These are phyloP conservation scores for Lignosus rhinocerotis DNA, from an alignment of 1,284 basidiomycete species.

Conservation along the genomic window DNA sequence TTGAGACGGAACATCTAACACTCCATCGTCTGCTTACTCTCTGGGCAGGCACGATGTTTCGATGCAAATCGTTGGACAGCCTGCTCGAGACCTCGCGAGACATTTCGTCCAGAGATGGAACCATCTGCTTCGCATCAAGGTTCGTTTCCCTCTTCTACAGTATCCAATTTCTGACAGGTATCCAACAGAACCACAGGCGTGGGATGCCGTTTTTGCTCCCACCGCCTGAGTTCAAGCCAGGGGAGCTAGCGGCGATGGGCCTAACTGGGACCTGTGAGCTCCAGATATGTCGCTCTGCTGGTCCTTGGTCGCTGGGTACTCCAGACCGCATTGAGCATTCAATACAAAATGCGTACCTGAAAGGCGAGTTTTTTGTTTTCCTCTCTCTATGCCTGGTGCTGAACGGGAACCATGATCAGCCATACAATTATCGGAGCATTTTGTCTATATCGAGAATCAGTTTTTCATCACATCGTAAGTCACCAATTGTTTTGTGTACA, in stretches of 20 bases:
- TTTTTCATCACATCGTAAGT: slow-evolving; percentile 95
- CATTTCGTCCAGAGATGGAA: slow-evolving; percentile 98
- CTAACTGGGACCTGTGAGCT: slow-evolving; percentile 96
- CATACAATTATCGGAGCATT: slow-evolving; percentile 93
- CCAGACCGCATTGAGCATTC: slow-evolving; percentile 86
- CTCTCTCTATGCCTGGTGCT: background rate
- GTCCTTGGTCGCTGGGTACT: slow-evolving; percentile 96
- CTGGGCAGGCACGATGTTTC: slow-evolving; percentile 88
- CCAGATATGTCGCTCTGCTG: slow-evolving; percentile 94
- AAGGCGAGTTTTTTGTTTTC: slow-evolving; percentile 52
- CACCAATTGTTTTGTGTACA: background rate
- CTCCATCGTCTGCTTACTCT: background rate
- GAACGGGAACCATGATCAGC: slow-evolving; percentile 46
- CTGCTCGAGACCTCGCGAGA: slow-evolving; percentile 90
- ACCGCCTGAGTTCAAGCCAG: slow-evolving; percentile 87
- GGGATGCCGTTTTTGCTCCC: slow-evolving; percentile 95
- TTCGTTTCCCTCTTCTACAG: slow-evolving; percentile 32
- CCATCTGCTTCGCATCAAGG: slow-evolving; percentile 88
- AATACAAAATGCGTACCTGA: slow-evolving; percentile 93
- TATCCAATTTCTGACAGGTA: slow-evolving; percentile 1
- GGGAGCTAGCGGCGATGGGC: slow-evolving; percentile 79
- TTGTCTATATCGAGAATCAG: slow-evolving; percentile 96
- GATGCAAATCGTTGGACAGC: slow-evolving; percentile 95
- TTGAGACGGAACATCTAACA: background rate
- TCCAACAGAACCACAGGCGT: slow-evolving; percentile 78